A percentile compares a stretch with the other conserved stretches of the same genome.
Conservation (phyloP, 2,329 filamentous ascomycete species). For the Colletotrichum euphorbiae region DNA sequence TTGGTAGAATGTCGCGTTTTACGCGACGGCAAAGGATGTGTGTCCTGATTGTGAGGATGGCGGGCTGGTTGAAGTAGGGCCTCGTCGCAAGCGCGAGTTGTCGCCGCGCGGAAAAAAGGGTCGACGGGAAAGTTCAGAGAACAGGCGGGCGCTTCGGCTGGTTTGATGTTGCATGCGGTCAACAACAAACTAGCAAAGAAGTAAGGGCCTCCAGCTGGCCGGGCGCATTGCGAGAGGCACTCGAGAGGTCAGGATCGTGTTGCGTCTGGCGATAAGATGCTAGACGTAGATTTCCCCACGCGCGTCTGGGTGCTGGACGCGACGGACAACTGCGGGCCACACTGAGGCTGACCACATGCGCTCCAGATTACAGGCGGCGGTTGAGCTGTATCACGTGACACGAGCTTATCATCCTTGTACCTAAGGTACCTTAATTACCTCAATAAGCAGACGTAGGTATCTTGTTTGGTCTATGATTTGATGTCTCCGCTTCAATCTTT, state of each 20-base stretch:
- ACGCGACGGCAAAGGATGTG: conserved; percentile 21
- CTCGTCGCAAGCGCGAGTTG: conserved; percentile 19
- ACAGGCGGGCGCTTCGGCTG: not conserved
- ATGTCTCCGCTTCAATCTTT: too few relatives aligned
- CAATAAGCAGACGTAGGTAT: not conserved
- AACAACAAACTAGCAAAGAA: not conserved
- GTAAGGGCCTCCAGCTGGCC: conserved; percentile 15
- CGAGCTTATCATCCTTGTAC: too few relatives aligned
- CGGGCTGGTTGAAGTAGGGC: conserved; percentile 4
- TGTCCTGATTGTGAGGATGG: not conserved
- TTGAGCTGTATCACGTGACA: conserved; percentile 14
- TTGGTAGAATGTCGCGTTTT: conserved; percentile 41
- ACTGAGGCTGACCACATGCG: not conserved
- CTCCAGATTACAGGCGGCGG: not conserved
- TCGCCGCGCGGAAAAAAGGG: conserved; percentile 2
- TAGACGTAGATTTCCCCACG: conserved; percentile 23
- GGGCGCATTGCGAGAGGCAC: conserved; percentile 32
- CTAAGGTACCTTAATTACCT: too few relatives aligned
- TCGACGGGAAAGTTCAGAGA: not conserved
- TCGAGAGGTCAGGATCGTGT: conserved; percentile 8
- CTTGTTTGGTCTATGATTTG: too few relatives aligned
- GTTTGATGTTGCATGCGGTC: not conserved
- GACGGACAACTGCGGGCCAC: conserved; percentile 19
- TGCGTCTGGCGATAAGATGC: conserved; percentile 22
- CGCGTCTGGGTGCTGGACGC: conserved; percentile 36